These are phyloP conservation scores for Halophytophthora polymorphica DNA, from an alignment of 352 stramenopile genomes.

Conservation along the genomic window DNA sequence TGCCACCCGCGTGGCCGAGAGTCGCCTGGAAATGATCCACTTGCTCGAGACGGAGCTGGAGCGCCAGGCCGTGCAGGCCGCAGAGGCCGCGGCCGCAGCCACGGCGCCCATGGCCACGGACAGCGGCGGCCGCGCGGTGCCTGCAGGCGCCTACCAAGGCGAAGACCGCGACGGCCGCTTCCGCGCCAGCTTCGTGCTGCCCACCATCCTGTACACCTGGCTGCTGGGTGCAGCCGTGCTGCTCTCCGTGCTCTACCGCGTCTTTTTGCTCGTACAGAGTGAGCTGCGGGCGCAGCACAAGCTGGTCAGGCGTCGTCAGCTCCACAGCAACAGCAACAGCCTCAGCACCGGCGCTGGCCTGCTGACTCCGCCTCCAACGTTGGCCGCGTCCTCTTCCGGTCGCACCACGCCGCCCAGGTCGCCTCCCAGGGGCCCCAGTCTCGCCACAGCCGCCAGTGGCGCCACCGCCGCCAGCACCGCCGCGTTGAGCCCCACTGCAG, in stretches of 20 bases:
- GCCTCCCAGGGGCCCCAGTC: constrained; percentile 16
- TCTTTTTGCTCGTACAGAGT: constrained; percentile 46
- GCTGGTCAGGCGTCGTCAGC: constrained; percentile 22
- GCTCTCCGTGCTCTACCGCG: constrained; percentile 40
- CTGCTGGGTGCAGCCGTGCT: constrained; percentile 47
- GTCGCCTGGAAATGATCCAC: constrained; percentile 67
- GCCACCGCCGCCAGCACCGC: constrained; percentile 5
- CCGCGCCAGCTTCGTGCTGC: constrained; percentile 29
- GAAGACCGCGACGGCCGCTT: constrained; percentile 16
- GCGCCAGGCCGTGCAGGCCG: constrained; percentile 50
- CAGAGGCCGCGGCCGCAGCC: constrained; percentile 25
- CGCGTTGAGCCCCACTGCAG: constrained; percentile 29
- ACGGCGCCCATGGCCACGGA: constrained; percentile 9
- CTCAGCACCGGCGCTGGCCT: constrained; percentile 1
- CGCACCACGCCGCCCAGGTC: constrained; percentile 26
- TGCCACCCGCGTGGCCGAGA: constrained; percentile 62
- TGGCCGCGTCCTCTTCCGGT: constrained; percentile 20
- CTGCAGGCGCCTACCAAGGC: not conserved
- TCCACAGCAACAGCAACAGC: not conserved
- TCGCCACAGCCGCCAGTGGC: constrained; percentile 15
- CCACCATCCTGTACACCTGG: constrained; percentile 52
- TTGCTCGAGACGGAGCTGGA: constrained; percentile 71
- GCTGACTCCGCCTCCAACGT: constrained; percentile 19
- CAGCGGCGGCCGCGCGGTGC: constrained; percentile 4
- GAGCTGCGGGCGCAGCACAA: constrained; percentile 37